Percentiles rank a stretch among this genome's conserved stretches.
These are phyloP conservation scores for Fragosphaeria purpurea DNA, from an alignment of 2,329 filamentous ascomycete species.

Conservation along the genomic window DNA sequence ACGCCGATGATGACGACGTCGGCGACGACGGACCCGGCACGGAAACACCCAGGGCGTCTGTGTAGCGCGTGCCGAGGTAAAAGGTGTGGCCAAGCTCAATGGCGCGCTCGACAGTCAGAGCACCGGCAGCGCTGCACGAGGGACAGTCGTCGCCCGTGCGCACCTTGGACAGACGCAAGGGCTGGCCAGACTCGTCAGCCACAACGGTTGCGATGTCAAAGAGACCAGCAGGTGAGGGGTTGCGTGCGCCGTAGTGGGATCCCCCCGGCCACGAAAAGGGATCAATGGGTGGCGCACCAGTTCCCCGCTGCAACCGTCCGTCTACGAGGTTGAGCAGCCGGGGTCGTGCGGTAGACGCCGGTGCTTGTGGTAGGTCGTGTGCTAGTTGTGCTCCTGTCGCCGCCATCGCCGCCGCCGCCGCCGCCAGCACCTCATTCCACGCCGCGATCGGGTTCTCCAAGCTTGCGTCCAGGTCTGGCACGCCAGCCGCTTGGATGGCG, in stretches of 20 bases:
- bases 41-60: slow-evolving; percentile 56
- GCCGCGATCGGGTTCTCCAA: slow-evolving; percentile 48
- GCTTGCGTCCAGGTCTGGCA: slow-evolving; percentile 59
- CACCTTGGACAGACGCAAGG: slow-evolving; percentile 55
- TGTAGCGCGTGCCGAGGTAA: slow-evolving; percentile 83
- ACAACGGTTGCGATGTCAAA: neutral
- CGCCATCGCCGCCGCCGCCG: slow-evolving; percentile 22
- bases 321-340: slow-evolving; percentile 29
- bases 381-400: too few relatives aligned
- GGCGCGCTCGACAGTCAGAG: slow-evolving; percentile 56
- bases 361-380: slow-evolving; percentile 5
- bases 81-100: slow-evolving; percentile 95
- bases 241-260: neutral
- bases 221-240: neutral
- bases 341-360: neutral
- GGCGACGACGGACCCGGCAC: slow-evolving; percentile 21
- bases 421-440: slow-evolving; percentile 30
- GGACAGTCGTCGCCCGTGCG: slow-evolving; percentile 63
- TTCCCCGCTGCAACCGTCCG: slow-evolving; percentile 17
- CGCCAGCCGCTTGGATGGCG: slow-evolving; percentile 51
- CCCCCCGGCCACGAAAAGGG: slow-evolving; percentile 4
- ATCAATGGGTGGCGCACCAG: neutral
- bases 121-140: slow-evolving; percentile 49
- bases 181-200: slow-evolving; percentile 17
- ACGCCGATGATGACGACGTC: slow-evolving; percentile 21